Evolutionary conservation across 2,329 filamentous ascomycete species (phyloP).

Genomic region (Neofusicoccum laricinum): DNA sequence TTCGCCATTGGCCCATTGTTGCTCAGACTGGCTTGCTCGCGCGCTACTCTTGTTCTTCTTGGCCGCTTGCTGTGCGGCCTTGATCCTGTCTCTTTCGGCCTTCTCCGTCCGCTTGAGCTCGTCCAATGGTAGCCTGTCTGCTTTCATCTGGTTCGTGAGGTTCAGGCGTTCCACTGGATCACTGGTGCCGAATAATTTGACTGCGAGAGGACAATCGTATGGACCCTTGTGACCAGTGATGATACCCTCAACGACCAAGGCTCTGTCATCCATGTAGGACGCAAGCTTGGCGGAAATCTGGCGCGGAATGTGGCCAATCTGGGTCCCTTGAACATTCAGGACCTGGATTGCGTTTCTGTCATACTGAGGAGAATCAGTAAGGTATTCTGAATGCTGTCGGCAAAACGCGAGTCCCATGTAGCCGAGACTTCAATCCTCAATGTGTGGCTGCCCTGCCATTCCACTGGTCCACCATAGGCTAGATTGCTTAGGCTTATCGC

Average conservation of each 20-base stretch:
- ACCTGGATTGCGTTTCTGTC: slow-evolving; percentile 76
- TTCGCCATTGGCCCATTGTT: neutral
- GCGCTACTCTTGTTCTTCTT: slow-evolving; percentile 28
- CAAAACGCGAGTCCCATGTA: no score
- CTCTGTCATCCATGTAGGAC: slow-evolving; percentile 55
- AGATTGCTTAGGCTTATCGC: no score
- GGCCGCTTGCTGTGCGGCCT: slow-evolving; percentile 35
- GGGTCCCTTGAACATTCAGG: slow-evolving; percentile 68
- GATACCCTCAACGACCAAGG: slow-evolving; percentile 66
- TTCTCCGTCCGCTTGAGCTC: slow-evolving; percentile 52
- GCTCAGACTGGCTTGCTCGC: slow-evolving; percentile 27
- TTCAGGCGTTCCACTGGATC: slow-evolving; percentile 51
- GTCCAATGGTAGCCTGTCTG: slow-evolving; percentile 56
- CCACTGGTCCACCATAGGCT: no score
- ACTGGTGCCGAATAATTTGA: slow-evolving; percentile 68
- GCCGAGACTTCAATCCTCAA: no score
- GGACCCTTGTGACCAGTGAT: slow-evolving; percentile 64
- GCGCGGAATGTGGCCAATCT: slow-evolving; percentile 77
- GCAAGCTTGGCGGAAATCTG: slow-evolving; percentile 68
- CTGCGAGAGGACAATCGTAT: slow-evolving; percentile 69
- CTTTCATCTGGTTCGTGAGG: slow-evolving; percentile 62
- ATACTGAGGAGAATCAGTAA: slow-evolving; percentile 39
- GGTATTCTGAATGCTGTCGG: no score
- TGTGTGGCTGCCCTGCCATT: no score
- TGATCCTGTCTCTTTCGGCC: slow-evolving; percentile 48